Conservation (phyloP, 768 basidiomycete genomes). For the Mrakia blollopis region DNA sequence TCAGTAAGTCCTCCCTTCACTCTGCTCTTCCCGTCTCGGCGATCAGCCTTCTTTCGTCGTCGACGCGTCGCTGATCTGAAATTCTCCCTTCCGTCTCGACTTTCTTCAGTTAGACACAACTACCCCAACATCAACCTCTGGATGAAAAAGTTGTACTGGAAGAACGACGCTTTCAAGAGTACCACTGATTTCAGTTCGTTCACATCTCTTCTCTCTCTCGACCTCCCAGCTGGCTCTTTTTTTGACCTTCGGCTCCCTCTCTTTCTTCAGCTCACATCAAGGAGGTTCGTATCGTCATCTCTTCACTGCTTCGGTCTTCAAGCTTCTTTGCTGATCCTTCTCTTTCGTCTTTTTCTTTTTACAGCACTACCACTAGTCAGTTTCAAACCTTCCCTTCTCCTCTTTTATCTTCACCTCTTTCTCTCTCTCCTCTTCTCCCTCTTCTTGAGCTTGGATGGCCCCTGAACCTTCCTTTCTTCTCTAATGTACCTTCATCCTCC, state of each 20-base stretch:
- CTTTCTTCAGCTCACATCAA: conserved; percentile 40
- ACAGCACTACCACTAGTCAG: conserved; percentile 21
- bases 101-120: conserved; percentile 76
- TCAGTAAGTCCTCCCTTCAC: too few relatives aligned
- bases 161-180: conserved; percentile 74
- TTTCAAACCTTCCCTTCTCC: too few relatives aligned
- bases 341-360: too few relatives aligned
- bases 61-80: too few relatives aligned
- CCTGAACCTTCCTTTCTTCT: too few relatives aligned
- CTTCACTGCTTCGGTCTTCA: too few relatives aligned
- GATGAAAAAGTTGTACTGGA: conserved; percentile 80
- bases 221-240: background rate
- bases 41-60: too few relatives aligned
- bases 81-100: too few relatives aligned
- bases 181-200: conserved; percentile 69
- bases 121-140: conserved; percentile 71
- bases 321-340: too few relatives aligned
- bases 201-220: background rate
- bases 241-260: background rate
- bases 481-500: too few relatives aligned
- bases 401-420: background rate
- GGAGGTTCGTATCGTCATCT: conserved; percentile 5
- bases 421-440: background rate
- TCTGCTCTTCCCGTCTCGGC: too few relatives aligned
- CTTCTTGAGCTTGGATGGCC: too few relatives aligned